phyloP scores from a whole-genome alignment of 345 rosid genomes.

The Durio zibethinus region DNA sequence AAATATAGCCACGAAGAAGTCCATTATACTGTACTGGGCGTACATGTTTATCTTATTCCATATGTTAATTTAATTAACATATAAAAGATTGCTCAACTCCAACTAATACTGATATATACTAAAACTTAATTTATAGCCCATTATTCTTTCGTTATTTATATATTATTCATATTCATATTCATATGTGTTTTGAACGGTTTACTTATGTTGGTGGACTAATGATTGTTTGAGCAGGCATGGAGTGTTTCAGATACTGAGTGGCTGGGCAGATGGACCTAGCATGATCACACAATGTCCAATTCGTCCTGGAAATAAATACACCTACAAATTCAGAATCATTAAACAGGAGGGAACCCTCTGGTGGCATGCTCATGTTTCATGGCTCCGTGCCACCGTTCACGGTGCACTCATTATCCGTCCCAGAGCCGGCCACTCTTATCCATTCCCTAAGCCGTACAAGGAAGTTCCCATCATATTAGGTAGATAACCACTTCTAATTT shows the following conservation, averaged over 20 bases:
- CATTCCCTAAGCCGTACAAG: constrained; percentile 68
- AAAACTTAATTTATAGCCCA: background rate
- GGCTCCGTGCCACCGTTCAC: constrained; percentile 78
- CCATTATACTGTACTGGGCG: background rate
- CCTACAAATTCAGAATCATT: constrained; percentile 55
- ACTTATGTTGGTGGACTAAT: background rate
- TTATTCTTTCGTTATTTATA: background rate
- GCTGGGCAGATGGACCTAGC: constrained; percentile 88
- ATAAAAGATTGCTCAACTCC: background rate
- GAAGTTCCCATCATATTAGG: constrained; percentile 82
- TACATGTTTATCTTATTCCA: background rate
- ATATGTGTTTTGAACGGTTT: background rate
- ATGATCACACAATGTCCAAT: constrained; percentile 89
- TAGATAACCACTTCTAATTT: background rate
- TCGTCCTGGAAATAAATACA: constrained; percentile 52
- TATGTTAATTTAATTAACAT: background rate
- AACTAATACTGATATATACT: background rate
- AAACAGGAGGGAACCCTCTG: constrained; percentile 87
- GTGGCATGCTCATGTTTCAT: constrained; percentile 90
- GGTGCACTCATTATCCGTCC: constrained; percentile 87
- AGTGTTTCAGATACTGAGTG: constrained; percentile 52
- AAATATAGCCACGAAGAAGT: background rate
- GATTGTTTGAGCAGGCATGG: constrained; percentile 63
- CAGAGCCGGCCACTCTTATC: constrained; percentile 50
- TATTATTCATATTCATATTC: background rate